A percentile compares a stretch with the other conserved stretches of the same genome.
phyloP scores from a whole-genome alignment of 1,139 yeast genomes.

The Yamadazyma epiphylla region DNA sequence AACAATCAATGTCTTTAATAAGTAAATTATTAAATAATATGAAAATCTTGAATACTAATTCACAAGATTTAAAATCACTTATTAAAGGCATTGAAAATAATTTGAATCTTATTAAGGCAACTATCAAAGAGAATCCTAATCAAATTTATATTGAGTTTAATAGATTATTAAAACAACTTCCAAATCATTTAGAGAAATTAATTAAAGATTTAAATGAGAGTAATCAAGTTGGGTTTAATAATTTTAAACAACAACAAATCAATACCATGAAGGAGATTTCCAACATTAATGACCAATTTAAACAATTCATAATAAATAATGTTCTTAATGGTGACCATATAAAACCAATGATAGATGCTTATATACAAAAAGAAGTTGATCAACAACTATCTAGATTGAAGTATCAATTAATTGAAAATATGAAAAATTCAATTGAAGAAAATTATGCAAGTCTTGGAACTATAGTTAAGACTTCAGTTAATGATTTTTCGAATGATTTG shows the following conservation, averaged over 20 bases:
- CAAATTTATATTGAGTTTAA: constrained; percentile 8
- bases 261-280: constrained; percentile 6
- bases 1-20: constrained; percentile 1
- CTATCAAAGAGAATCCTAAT: constrained; percentile 8
- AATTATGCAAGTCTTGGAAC: constrained; percentile 8
- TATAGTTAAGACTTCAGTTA: constrained; percentile 11
- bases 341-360: neutral
- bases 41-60: neutral
- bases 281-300: constrained; percentile 1
- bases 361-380: neutral
- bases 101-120: constrained; percentile 8
- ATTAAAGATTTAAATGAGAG: constrained; percentile 9
- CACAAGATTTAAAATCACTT: constrained; percentile 5
- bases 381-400: too few relatives aligned
- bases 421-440: constrained; percentile 5
- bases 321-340: neutral
- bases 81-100: constrained; percentile 2
- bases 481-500: constrained; percentile 9
- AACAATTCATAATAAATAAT: too few relatives aligned
- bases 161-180: constrained; percentile 9
- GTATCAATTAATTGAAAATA: neutral
- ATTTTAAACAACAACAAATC: constrained; percentile 8
- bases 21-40: neutral
- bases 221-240: constrained; percentile 8
- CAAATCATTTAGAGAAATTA: constrained; percentile 9